Base-by-base conservation (phyloP, 2,329 filamentous ascomycete genomes). In the Thyridium curvatum region DNA sequence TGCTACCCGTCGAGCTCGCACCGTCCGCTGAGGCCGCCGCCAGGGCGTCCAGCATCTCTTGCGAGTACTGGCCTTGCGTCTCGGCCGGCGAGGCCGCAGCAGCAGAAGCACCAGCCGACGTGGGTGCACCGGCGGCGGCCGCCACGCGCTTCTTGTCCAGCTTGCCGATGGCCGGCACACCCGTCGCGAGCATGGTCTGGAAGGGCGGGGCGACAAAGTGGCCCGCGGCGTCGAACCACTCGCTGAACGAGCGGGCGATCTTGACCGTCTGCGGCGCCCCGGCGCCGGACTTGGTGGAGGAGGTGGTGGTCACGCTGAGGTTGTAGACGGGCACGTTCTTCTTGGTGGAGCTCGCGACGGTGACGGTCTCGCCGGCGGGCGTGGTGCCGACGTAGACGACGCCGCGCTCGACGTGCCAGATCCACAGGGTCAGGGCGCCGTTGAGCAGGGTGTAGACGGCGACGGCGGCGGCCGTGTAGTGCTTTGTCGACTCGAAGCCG, bases 251-350 rank as follows among this genome's bases (percentile, higher is more conserved):
- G 33, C 74, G 73, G 45, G 72, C 63, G 43, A 89, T 61, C 46
- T 78, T 69, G 43, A 77, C 54, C 14, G 65, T 67, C 44, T 71
- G 54, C 21, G 21, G 21, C 21, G 10, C 6, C 21, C 6, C 21
- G 6, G 21, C 10, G 21, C 21, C 21, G 31, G 59, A 48, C 37
- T 59, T 56, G 43, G 57, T 59, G 30, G 56, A 53, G 42, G 46
- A 50, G 29, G 66, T 68, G 39, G 79, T 63, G 34, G 69, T 73
- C 37, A 95, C 71, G 32, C 74, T 79, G 43, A 95, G 66, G 54
- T 85, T 75, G 69, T 98, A 98, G 33, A 80, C 74, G 1, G 89
- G 87, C 30, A 82, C 75, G 62, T 90, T 79, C 60, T 96, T 96
- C 55, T 84, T 82, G 1, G 79, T 80, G 2, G 74, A 77, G 30